Conservation (phyloP, 2,329 filamentous ascomycete species). For the Sarocladium oryzae region DNA sequence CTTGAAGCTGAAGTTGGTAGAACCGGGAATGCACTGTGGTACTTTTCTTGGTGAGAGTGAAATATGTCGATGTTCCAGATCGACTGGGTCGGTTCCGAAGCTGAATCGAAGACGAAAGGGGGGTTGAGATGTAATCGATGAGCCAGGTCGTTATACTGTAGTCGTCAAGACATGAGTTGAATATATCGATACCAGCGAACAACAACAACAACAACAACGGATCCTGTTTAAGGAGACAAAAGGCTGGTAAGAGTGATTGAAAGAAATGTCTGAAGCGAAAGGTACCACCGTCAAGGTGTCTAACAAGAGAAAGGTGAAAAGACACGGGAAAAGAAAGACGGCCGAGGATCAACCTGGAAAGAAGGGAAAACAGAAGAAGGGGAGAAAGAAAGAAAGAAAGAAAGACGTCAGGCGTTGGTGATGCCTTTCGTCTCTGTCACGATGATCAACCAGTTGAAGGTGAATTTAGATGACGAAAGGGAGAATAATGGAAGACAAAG, state of each 20-base stretch:
- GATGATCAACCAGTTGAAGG: slow-evolving; percentile 1
- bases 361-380: slow-evolving; percentile 18
- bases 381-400: slow-evolving; percentile 10
- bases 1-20: slow-evolving; percentile 11
- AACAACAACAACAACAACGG: too few species aligned
- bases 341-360: slow-evolving; percentile 51
- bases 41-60: background rate
- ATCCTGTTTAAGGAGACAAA: too few species aligned
- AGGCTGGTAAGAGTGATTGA: background rate
- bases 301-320: slow-evolving; percentile 9
- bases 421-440: background rate
- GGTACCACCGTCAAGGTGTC: slow-evolving; percentile 10
- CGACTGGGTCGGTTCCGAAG: background rate
- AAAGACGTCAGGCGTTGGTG: slow-evolving; percentile 11
- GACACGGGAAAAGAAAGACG: slow-evolving; percentile 25
- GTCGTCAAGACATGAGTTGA: slow-evolving; percentile 17
- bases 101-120: background rate
- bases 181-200: slow-evolving; percentile 12
- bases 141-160: background rate
- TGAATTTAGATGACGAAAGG: slow-evolving; percentile 5
- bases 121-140: slow-evolving; percentile 9
- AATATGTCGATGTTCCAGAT: background rate
- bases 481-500: slow-evolving; percentile 6
- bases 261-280: slow-evolving; percentile 10
- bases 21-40: background rate